These are phyloP conservation scores for Apiospora phragmitis DNA, from an alignment of 2,329 filamentous ascomycete genomes.

Conservation along the genomic window DNA sequence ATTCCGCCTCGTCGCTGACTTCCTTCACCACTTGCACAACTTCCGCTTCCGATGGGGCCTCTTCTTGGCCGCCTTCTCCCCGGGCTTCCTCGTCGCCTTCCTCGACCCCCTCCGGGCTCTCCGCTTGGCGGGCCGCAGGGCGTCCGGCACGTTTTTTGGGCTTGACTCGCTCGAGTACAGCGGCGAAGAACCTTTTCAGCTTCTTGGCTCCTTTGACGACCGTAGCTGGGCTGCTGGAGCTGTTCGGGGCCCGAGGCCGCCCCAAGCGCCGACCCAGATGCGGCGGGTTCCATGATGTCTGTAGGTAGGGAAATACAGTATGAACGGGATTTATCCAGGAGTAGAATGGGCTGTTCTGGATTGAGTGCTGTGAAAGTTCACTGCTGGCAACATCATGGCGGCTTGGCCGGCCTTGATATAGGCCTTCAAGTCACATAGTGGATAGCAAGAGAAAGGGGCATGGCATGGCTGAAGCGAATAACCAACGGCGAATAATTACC, in stretches of 20 bases:
- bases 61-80: no score
- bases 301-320: neutral
- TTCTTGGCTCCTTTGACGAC: neutral
- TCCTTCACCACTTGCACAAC: no score
- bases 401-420: neutral
- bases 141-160: no score
- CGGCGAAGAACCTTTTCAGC: neutral
- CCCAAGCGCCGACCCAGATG: no score
- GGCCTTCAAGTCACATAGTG: neutral
- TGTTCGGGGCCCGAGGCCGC: neutral
- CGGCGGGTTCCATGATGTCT: neutral
- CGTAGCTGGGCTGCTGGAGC: neutral
- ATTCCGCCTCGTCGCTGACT: no score
- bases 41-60: no score
- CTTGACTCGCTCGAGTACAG: neutral
- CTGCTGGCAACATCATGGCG: neutral
- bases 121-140: no score
- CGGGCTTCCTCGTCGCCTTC: no score
- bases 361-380: neutral
- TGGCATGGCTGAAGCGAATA: neutral
- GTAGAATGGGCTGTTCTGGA: neutral
- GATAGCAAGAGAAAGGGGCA: neutral
- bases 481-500: neutral
- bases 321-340: neutral
- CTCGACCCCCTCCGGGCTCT: no score